Conservation (phyloP, 257 asterid genomes). For the Solanum chmielewskii region DNA sequence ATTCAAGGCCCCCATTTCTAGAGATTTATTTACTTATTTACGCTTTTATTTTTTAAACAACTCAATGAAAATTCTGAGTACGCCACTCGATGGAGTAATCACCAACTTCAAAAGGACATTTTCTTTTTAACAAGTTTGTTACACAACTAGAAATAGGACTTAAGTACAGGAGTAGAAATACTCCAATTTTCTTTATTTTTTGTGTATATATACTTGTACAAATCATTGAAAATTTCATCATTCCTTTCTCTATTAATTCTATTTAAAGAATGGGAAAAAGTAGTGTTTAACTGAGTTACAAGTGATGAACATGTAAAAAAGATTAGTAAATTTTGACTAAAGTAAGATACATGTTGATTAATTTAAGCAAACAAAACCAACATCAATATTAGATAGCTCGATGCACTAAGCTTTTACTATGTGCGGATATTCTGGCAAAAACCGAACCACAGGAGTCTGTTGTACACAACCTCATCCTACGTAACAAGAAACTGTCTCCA, state of each 20-base stretch:
- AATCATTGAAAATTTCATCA: neutral
- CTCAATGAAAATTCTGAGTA: rapidly evolving
- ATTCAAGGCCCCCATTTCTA: too few species aligned
- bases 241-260: neutral
- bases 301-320: neutral
- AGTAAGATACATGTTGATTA: neutral
- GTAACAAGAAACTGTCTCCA: neutral
- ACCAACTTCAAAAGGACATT: neutral
- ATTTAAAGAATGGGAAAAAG: neutral
- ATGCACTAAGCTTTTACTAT: neutral
- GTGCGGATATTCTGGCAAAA: rapidly evolving
- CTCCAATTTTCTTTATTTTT: neutral
- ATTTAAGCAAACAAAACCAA: neutral
- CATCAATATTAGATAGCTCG: rapidly evolving
- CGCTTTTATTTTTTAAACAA: too few species aligned
- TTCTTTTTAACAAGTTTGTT: neutral
- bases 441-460: neutral
- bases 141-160: neutral
- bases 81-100: too few species aligned
- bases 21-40: too few species aligned
- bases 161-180: neutral
- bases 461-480: rapidly evolving
- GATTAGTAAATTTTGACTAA: neutral
- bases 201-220: neutral
- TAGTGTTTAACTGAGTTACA: neutral